Base-by-base conservation (phyloP, 2,329 filamentous ascomycete genomes). In the Botryotinia globosa region DNA sequence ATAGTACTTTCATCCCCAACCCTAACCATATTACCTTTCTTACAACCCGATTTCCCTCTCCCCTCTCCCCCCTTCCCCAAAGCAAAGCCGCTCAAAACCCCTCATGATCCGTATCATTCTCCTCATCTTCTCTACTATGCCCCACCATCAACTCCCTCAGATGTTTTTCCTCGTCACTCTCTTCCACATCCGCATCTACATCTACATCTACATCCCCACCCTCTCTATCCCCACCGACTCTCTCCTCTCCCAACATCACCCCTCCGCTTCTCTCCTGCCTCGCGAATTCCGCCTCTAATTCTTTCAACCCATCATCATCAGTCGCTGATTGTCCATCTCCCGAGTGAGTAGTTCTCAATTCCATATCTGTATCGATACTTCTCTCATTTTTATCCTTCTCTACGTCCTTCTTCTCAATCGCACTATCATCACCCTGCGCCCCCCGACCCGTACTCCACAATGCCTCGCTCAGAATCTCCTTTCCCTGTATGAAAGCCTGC, bases 401-500 rank as follows among this genome's bases (percentile, higher is more conserved):
- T 67, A 73, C 75, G 14, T 74, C 74, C 39, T 72, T 69, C 25
- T 74, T 71, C 6, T 73, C 32, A 29, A 73, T 73, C 18, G 73
- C 72, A 8, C 66, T 10, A 16, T 72, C 51, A 58, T 56, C 69
- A n/a, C n/a, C 37, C 8, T 34, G 42, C 8, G 16, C 29, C 4
- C 29, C 51, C 6, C 37, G 66, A 8, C 61, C 62, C 22, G 34
- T 32, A 44, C 39, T 32, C 48, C 66, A 73, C 25, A 85, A 77
- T 7, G 81, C 81, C 9, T 78, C 80, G 12, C 77, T 79, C n/a
- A 93, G 82, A 59, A 93, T 83, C 4, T 83, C 81, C 76, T 86
- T 85, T 1, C 89, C 90, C 77, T 90, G 87, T 45, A 83, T 83
- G 74, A 92, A 90, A 3, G 90, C 90, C 73, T 91, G 89, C 1